These are phyloP conservation scores for Melampsora occidentalis DNA, from an alignment of 1,284 basidiomycete genomes.

Conservation along the genomic window DNA sequence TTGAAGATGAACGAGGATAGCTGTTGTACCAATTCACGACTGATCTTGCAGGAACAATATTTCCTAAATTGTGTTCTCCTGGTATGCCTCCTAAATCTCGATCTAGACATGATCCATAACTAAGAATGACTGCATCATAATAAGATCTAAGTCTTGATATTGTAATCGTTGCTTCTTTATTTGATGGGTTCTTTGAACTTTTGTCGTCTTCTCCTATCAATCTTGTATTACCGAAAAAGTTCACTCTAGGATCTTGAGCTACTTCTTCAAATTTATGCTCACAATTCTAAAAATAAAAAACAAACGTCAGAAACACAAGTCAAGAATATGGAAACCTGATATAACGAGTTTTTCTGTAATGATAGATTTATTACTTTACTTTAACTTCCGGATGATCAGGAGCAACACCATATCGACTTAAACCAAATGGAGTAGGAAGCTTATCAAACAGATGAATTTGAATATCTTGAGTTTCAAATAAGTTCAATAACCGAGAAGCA, in stretches of 20 bases:
- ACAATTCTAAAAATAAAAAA: conserved; percentile 70
- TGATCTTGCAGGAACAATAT: conserved; percentile 74
- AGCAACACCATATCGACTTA: conserved; percentile 94
- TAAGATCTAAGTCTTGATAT: conserved; percentile 47
- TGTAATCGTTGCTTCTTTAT: conserved; percentile 46
- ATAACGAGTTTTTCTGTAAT: not conserved
- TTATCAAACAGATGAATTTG: conserved; percentile 84
- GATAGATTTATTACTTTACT: conserved; percentile 58
- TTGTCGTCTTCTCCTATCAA: not conserved
- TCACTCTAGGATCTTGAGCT: conserved; percentile 66
- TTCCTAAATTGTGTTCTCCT: conserved; percentile 53
- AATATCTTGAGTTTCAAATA: conserved; percentile 56
- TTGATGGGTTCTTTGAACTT: conserved; percentile 24
- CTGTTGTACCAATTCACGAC: conserved; percentile 98
- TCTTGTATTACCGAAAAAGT: conserved; percentile 79
- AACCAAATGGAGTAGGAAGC: conserved; percentile 88
- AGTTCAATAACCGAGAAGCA: conserved; percentile 72
- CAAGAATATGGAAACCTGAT: not conserved
- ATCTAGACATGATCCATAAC: conserved; percentile 59
- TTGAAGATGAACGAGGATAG: conserved; percentile 62
- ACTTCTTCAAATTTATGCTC: conserved; percentile 86
- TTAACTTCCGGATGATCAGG: conserved; percentile 99
- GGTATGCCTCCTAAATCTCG: conserved; percentile 50
- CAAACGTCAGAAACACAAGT: not conserved
- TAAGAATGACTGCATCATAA: conserved; percentile 52